Base-by-base conservation (phyloP, 176 grass and related monocot genomes). In the Pontederia paniculata region DNA sequence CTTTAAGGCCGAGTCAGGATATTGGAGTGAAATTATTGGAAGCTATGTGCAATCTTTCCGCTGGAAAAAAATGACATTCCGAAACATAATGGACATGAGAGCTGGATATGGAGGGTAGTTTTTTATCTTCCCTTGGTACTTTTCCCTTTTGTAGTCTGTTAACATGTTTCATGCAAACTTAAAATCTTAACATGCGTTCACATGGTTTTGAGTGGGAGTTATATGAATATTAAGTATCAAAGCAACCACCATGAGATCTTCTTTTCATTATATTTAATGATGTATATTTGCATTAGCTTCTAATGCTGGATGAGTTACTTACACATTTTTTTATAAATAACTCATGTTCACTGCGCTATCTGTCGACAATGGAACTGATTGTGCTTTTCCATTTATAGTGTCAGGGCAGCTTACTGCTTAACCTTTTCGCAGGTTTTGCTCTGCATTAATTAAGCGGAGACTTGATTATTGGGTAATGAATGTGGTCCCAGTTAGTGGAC, bases 61-160 rank as follows among this genome's bases (percentile, higher is more conserved):
- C 20, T 72, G 67, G 76, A 72, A 67, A 66, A 23, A 23, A 15
- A 63, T 78, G 60, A 61, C 65, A 31, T 41, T 78, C 42, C 67
- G 60, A 19, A 78, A 78, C 72, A 68, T 78, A 61, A 65, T 78
- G 76, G 76, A 78, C 54, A 78, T 78, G 76, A 69, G 68, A 57
- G 68, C 76, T 72, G 68, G 68, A 66, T 78, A 72, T 78, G 76
- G 76, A 72, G 76, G 76, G 76, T 78, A 52, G 1, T 48, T 56
- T 66, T 44, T 22, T 58, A 15, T 23, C 21, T 44, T 44, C 1
- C 53, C n/a, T 12, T 58, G 28, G n/a, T n/a, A n/a, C n/a, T n/a
- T n/a, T 37, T 37, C 28, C 7, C 28, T 37, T 37, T 37, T 37
- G 23, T 11, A 16, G 55, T 8, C 55, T 25, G 28, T 14, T 25